These are phyloP conservation scores for Metarhizium robertsii DNA, from an alignment of 2,329 filamentous ascomycete species.

Conservation along the genomic window DNA sequence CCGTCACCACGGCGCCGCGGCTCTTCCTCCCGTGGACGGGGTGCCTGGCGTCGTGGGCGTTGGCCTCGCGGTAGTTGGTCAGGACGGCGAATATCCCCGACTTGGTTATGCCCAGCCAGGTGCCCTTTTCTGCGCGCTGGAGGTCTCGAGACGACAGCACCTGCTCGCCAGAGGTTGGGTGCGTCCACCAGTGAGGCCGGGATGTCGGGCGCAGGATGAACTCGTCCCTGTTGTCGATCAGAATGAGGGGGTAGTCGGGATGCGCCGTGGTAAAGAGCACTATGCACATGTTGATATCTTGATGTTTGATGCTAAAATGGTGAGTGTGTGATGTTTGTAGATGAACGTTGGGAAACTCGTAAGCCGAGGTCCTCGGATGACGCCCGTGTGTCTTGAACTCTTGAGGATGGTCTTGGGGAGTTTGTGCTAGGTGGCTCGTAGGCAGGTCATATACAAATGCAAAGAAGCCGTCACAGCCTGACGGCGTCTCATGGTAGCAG, in stretches of 20 bases:
- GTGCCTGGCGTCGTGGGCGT: constrained; percentile 37
- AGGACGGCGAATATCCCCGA: constrained; percentile 52
- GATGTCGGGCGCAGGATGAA: constrained; percentile 57
- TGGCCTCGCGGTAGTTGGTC: constrained; percentile 56
- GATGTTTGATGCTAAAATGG: background rate
- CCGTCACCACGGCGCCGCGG: constrained; percentile 54
- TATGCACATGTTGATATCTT: constrained; percentile 55
- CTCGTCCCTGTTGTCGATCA: constrained; percentile 72
- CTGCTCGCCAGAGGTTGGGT: constrained; percentile 28
- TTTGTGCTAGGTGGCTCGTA: no score
- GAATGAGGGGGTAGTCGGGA: constrained; percentile 63
- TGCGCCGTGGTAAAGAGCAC: constrained; percentile 67
- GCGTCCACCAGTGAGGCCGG: constrained; percentile 54
- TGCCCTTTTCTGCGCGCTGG: constrained; percentile 51
- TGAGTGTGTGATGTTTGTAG: background rate
- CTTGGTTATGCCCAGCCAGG: constrained; percentile 56
- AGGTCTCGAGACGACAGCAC: constrained; percentile 54
- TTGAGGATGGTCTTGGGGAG: no score
- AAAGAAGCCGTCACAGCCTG: no score
- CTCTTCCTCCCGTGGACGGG: constrained; percentile 46
- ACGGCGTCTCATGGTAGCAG: no score
- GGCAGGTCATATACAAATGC: no score
- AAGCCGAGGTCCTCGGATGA: no score
- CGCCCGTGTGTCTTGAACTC: no score
- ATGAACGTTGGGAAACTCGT: no score